These are phyloP conservation scores for Stephania japonica DNA, from an alignment of 164 flowering plant genomes.

Conservation along the genomic window DNA sequence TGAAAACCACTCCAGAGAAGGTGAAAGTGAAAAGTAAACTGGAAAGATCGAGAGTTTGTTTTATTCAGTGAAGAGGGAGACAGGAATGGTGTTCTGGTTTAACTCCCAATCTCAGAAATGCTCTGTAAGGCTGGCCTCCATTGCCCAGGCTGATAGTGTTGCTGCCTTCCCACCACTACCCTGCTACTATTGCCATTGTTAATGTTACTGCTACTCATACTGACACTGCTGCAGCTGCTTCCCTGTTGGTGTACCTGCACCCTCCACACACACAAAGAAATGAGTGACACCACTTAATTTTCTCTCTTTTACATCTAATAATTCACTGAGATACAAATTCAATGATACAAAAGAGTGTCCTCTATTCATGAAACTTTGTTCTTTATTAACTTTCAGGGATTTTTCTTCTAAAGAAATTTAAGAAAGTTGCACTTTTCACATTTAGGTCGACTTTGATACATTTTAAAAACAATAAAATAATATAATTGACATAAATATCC, in stretches of 20 bases:
- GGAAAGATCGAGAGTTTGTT: not conserved
- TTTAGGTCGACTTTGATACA: too few relatives aligned
- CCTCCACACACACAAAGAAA: conserved; percentile 3
- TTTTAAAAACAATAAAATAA: too few relatives aligned
- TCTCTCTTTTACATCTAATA: too few relatives aligned
- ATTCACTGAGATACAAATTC: too few relatives aligned
- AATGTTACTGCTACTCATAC: conserved; percentile 10
- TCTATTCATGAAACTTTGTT: too few relatives aligned
- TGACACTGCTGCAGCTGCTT: conserved; percentile 6
- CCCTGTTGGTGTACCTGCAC: conserved; percentile 16
- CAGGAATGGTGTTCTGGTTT: not conserved
- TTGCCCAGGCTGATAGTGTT: conserved; percentile 22
- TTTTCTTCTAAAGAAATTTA: too few relatives aligned
- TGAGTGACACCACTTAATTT: too few relatives aligned
- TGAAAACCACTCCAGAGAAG: not conserved
- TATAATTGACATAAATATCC: too few relatives aligned
- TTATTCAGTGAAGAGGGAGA: not conserved
- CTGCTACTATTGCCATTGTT: not conserved
- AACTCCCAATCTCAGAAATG: conserved; percentile 18
- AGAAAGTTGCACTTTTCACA: too few relatives aligned
- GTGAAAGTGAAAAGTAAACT: not conserved
- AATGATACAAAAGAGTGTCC: too few relatives aligned
- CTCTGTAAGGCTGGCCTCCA: conserved; percentile 21
- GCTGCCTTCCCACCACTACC: conserved; percentile 14
- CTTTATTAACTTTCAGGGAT: too few relatives aligned